Evolutionary conservation across 106 monocot genomes (phyloP), one percentile per base, ranked within the genome.

Genomic region (Phalaenopsis aphrodite): DNA sequence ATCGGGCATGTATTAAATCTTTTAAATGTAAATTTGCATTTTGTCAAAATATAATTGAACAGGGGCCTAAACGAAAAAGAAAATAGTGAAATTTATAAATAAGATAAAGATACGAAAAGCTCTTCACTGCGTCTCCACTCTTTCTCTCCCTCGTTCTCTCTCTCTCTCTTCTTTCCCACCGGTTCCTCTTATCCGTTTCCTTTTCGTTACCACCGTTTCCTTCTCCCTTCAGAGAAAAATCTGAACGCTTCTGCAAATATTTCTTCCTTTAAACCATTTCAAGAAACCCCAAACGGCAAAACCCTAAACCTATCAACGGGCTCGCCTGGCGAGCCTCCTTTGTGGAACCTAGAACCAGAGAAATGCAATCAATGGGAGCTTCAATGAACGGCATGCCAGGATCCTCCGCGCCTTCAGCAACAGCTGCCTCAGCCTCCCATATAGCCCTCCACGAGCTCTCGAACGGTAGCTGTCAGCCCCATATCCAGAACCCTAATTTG

Each of bases 381-480:
- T 24, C 76, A 18, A 47, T 49, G 48, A 76, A 76, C 76, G 74
- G 74, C 17, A 45, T 43, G 74, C 74, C 74, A 6, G 74, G 17
- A 6, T 75, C 74, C 43, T 43, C 47, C 56, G 38, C 78, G 41
- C 38, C 78, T 11, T 18, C 72, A 7, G 58, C 75, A 4, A 23
- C 56, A 4, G 65, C 67, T 45, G 69, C 56, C 57, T 72, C 55
- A 0, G 52, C 52, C 64, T 78, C 42, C 30, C 84, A 84, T 45
- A 76, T 81, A 41, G 68, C 76, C n/a, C 68, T 85, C 23, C 85
- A 78, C n/a, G 85, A 85, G 39, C 82, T 82, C 58, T 79, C 75
- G n/a, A 82, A 82, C 79, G 82, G 77, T 48, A 67, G 68, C 80
- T 30, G 56, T 43, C 76, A 43, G 49, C 39, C 43, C 56, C 79